Evolutionary conservation across 2,329 filamentous ascomycete genomes (phyloP).

Genomic region (Epichloe typhina): DNA sequence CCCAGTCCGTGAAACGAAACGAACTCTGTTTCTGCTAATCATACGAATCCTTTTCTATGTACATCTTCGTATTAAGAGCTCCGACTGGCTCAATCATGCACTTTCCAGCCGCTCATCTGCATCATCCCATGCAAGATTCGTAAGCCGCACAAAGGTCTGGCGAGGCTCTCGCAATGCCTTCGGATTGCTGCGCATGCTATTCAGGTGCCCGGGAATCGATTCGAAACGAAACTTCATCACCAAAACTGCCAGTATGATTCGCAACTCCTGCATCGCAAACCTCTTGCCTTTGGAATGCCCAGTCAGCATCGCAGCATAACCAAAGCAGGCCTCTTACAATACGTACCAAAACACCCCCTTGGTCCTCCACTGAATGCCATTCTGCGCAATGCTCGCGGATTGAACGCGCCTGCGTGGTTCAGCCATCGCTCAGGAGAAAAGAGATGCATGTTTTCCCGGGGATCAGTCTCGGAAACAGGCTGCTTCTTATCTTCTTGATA

Average conservation of each 20-base stretch:
- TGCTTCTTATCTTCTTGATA: background rate
- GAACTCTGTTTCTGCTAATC: too few species aligned
- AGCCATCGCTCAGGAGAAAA: conserved; percentile 8
- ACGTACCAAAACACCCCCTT: background rate
- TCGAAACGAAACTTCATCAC: background rate
- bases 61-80: too few species aligned
- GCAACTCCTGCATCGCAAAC: conserved; percentile 2
- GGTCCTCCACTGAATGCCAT: conserved; percentile 1
- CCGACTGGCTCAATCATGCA: too few species aligned
- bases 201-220: background rate
- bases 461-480: background rate
- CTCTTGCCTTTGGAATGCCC: background rate
- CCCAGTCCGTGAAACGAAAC: too few species aligned
- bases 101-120: background rate
- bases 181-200: background rate
- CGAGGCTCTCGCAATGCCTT: background rate
- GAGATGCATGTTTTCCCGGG: background rate
- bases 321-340: background rate
- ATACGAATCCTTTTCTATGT: too few species aligned
- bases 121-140: background rate
- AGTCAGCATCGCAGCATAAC: background rate
- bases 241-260: background rate
- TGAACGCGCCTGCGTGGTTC: background rate
- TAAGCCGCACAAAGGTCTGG: background rate
- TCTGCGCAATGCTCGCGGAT: background rate